These are phyloP conservation scores for Tetrahymena borealis DNA, from an alignment of 73 alveolate genomes.

Conservation along the genomic window DNA sequence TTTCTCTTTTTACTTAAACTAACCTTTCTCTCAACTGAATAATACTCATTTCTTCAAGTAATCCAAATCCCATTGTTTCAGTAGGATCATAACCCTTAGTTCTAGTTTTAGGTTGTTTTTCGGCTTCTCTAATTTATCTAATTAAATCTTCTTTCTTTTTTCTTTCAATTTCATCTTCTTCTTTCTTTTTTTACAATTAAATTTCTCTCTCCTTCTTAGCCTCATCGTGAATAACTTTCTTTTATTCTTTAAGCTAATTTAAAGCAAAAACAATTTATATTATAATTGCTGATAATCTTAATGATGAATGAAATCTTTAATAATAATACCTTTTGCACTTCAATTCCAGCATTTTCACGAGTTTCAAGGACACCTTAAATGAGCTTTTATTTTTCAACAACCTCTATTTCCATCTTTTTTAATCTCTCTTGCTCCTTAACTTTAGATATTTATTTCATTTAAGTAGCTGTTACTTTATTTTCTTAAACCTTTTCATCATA, in stretches of 20 bases:
- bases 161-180: slow-evolving; percentile 85
- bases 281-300: background rate
- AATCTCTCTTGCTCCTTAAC: slow-evolving; percentile 67
- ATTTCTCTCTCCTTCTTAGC: slow-evolving; percentile 68
- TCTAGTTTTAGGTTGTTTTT: slow-evolving; percentile 88
- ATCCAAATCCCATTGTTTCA: slow-evolving; percentile 95
- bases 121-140: slow-evolving; percentile 92
- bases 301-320: too few relatives aligned
- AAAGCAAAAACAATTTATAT: background rate
- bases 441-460: slow-evolving; percentile 75
- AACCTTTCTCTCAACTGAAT: slow-evolving; percentile 84
- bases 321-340: background rate
- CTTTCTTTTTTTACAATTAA: slow-evolving; percentile 72
- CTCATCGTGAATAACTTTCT: slow-evolving; percentile 60
- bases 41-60: slow-evolving; percentile 87
- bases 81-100: slow-evolving; percentile 98
- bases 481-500: slow-evolving; percentile 79
- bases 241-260: background rate
- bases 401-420: slow-evolving; percentile 71
- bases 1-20: slow-evolving; percentile 74
- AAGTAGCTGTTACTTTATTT: slow-evolving; percentile 73
- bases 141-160: slow-evolving; percentile 91
- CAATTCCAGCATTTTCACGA: background rate
- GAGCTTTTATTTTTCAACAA: slow-evolving; percentile 74
- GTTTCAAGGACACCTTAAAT: slow-evolving; percentile 20